Evolutionary conservation across 2,329 filamentous ascomycete species (phyloP).

Genomic region (Alternaria sp.): DNA sequence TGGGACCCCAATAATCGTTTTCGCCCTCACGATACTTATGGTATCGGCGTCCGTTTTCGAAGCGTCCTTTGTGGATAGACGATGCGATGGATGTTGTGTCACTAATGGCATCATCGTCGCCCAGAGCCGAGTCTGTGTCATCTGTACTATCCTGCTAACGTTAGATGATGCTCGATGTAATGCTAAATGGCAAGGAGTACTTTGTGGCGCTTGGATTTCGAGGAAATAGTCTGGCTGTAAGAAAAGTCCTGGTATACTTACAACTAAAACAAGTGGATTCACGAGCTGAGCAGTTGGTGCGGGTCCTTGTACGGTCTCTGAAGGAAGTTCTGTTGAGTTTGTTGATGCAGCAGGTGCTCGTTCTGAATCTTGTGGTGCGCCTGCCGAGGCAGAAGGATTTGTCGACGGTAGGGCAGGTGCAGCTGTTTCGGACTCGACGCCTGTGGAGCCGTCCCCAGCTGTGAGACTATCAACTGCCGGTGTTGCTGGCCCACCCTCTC

Average conservation of each 20-base stretch:
- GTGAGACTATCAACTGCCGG: not conserved
- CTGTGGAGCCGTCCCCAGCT: not conserved
- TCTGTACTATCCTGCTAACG: constrained; percentile 16
- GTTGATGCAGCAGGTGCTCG: not conserved
- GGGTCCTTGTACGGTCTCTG: constrained; percentile 11
- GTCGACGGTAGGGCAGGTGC: not conserved
- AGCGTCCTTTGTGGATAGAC: constrained; percentile 41
- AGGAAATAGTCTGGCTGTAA: not conserved
- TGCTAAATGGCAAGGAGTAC: not conserved
- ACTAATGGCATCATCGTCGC: constrained; percentile 21
- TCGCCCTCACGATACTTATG: constrained; percentile 43
- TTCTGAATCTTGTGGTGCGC: not conserved
- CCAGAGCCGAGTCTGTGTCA: constrained; percentile 30
- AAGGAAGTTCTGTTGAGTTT: not conserved
- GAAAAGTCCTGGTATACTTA: constrained; percentile 2
- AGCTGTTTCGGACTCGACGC: not conserved
- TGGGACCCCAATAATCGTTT: constrained; percentile 44
- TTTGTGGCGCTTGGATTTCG: not conserved
- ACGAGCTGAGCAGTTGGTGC: constrained; percentile 18
- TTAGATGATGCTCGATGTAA: not conserved
- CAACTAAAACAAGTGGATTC: constrained; percentile 20
- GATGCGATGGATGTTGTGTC: constrained; percentile 45
- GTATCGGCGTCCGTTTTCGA: constrained; percentile 45
- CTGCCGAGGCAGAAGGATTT: not conserved
- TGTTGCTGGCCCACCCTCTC: not conserved